These are phyloP conservation scores for Tetrapyrgos nigripes DNA, from an alignment of 1,284 basidiomycete genomes.

Conservation along the genomic window DNA sequence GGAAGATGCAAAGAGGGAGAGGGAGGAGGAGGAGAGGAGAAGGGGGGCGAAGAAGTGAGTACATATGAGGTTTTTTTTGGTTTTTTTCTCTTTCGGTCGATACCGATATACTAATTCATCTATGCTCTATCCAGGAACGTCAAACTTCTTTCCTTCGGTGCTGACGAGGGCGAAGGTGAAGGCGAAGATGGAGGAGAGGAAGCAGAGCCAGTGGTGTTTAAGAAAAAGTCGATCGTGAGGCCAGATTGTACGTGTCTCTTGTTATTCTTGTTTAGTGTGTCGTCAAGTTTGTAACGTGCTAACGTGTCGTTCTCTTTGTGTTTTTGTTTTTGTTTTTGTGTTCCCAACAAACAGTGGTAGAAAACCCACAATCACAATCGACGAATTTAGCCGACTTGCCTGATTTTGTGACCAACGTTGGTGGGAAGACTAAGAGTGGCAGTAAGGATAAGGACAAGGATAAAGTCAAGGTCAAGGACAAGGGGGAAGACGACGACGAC, in stretches of 20 bases:
- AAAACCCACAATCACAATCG: not conserved
- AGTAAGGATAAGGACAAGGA: not conserved
- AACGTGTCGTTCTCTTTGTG: no score
- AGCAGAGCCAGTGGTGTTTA: conserved; percentile 54
- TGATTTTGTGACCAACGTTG: conserved; percentile 15
- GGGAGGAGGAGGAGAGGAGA: conserved; percentile 76
- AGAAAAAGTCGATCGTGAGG: conserved; percentile 82
- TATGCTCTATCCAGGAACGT: conserved; percentile 67
- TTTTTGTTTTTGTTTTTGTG: conserved; percentile 43
- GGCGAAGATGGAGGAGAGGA: conserved; percentile 45
- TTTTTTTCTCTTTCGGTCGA: not conserved
- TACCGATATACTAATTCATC: conserved; percentile 10
- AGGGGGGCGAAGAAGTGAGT: conserved; percentile 86
- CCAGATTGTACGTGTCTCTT: conserved; percentile 72
- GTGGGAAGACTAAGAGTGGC: not conserved
- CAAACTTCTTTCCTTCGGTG: conserved; percentile 87
- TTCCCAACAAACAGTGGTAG: conserved; percentile 46
- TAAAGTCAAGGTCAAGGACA: not conserved
- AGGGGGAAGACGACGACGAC: not conserved
- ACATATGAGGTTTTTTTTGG: not conserved
- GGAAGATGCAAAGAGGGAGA: conserved; percentile 75
- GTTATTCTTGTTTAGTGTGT: conserved; percentile 10
- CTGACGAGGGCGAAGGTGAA: conserved; percentile 65
- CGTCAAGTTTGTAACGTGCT: conserved; percentile 46
- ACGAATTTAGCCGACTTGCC: conserved; percentile 5